Evolutionary conservation across 2,329 filamentous ascomycete genomes (phyloP), one percentile per base, ranked within the genome.

Genomic region (Nigrograna mackinnonii): DNA sequence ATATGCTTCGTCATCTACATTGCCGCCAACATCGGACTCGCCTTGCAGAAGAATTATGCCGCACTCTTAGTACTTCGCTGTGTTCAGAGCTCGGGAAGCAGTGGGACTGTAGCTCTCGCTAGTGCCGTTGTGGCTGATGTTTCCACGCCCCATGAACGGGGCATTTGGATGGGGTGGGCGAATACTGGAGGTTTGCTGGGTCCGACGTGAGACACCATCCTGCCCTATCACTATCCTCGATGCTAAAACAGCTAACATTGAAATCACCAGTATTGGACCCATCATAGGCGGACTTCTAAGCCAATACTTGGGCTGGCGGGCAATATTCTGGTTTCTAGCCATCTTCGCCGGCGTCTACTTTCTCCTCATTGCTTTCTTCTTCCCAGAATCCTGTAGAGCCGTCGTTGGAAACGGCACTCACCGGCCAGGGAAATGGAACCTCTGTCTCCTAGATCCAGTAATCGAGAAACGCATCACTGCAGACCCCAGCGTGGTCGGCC

Each of bases 121-220:
- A 85, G 79, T 50, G 87, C 82, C 2, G 80, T 89, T 2, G 78
- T 90, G 11, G 83, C 84, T 1, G 87, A 91, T 54, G 74, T 89
- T 4, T 76, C 83, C 0, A 80, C 84, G 1, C 82, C 79, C 33
- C 76, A 80, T 0, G 85, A 91, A 59, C 74, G 87, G 48, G 87
- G 87, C 1, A 79, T 76, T 45, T 90, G 86, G 55, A 84, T 90
- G 61, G 69, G 83, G 20, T 77, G 83, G 35, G 79, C 86, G 2
- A 77, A 78, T 14, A 72, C 79, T 1, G 81, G 83, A 3, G 26
- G 16, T 22, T 36, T 49, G 34, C 37, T 54, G 11, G 52, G 45
- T 2, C 50, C 45, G 3, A 40, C 50, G 9, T 43, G 26, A 14
- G 39, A 13, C 12, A 13, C n/a, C 7, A 13, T 28, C 24, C 14